Conservation (phyloP, 2,329 filamentous ascomycete genomes). For the Fusarium concolor region DNA sequence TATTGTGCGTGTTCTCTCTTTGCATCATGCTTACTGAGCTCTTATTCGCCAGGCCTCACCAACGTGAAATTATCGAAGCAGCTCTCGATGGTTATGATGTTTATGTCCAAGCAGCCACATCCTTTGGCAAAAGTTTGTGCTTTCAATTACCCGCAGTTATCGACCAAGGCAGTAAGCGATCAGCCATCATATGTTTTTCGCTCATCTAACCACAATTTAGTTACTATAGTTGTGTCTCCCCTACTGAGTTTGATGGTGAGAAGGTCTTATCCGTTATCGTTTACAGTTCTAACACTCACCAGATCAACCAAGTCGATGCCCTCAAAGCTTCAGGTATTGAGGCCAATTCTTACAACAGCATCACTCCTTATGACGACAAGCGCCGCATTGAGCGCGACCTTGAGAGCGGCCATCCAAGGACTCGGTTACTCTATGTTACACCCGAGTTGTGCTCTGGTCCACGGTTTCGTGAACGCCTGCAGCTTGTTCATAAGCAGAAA, state of each 20-base stretch:
- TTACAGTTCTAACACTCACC: slow-evolving; percentile 25
- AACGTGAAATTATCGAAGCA: slow-evolving; percentile 87
- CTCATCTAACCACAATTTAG: slow-evolving; percentile 55
- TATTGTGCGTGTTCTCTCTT: neutral
- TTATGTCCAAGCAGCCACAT: slow-evolving; percentile 90
- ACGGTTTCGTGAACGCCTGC: slow-evolving; percentile 79
- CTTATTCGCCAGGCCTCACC: slow-evolving; percentile 72
- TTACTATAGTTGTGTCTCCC: slow-evolving; percentile 91
- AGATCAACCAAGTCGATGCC: slow-evolving; percentile 93
- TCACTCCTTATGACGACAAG: slow-evolving; percentile 74
- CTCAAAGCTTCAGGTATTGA: slow-evolving; percentile 79
- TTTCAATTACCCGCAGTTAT: slow-evolving; percentile 93
- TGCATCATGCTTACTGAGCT: neutral
- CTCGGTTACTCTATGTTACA: slow-evolving; percentile 89
- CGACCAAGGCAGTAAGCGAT: slow-evolving; percentile 82
- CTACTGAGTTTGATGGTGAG: slow-evolving; percentile 87
- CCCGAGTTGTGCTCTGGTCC: slow-evolving; percentile 86
- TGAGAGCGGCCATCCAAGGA: slow-evolving; percentile 86
- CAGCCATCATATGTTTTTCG: neutral
- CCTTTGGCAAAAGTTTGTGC: slow-evolving; percentile 93
- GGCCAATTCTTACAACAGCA: slow-evolving; percentile 89
- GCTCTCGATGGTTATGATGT: slow-evolving; percentile 88
- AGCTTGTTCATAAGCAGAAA: slow-evolving; percentile 79
- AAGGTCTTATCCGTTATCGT: slow-evolving; percentile 30
- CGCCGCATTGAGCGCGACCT: slow-evolving; percentile 81